Conservation (phyloP, 2,329 filamentous ascomycete species). For the Clonostachys rhizophaga region DNA sequence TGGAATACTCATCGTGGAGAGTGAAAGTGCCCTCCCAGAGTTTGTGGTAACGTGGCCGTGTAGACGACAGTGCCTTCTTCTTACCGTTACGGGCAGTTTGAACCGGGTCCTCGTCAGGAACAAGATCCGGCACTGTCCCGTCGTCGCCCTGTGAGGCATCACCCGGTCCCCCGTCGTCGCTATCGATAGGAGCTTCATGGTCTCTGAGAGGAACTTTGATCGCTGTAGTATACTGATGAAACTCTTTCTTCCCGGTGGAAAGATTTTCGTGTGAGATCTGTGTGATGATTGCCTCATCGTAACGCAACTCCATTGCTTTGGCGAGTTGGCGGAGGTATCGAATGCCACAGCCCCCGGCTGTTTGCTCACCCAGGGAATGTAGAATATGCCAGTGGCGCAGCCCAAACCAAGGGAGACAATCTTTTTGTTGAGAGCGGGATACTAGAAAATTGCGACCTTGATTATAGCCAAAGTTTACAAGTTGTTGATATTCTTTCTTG, state of each 20-base stretch:
- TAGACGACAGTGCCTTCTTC: too few species aligned
- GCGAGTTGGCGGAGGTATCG: neutral
- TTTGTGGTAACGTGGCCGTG: too few species aligned
- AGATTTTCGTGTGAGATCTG: neutral
- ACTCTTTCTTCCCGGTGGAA: neutral
- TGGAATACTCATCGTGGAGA: too few species aligned
- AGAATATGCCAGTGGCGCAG: neutral
- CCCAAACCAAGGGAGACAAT: neutral
- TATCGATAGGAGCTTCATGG: too few species aligned
- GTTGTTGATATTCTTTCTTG: neutral
- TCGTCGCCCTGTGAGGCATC: too few species aligned
- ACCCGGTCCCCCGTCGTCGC: too few species aligned
- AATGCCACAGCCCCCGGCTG: neutral
- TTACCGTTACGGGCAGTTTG: too few species aligned
- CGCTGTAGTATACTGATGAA: neutral
- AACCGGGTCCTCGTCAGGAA: too few species aligned
- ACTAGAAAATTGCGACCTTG: neutral
- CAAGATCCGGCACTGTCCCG: too few species aligned
- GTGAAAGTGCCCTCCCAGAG: too few species aligned
- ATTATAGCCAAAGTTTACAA: neutral
- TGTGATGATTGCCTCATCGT: neutral
- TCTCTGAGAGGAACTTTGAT: neutral
- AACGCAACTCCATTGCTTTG: neutral
- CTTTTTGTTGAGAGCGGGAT: neutral
- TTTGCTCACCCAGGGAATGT: neutral